Conservation (phyloP, 1,139 yeast genomes). For the Nakaseomyces glabratus region DNA sequence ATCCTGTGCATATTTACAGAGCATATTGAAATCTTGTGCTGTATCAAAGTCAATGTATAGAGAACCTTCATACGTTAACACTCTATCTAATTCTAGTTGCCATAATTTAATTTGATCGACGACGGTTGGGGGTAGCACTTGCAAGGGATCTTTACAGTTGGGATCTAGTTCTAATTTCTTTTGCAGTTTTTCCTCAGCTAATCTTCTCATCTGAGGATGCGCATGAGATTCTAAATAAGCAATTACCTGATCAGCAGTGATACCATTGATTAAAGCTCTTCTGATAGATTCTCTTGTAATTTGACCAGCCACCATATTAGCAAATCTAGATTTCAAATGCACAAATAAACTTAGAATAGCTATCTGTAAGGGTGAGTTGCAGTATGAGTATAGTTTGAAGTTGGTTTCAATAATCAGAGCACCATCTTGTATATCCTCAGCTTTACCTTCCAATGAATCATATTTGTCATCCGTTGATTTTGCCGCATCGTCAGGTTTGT, state of each 20-base stretch:
- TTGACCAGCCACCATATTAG: conserved; percentile 90
- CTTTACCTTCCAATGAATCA: conserved; percentile 9
- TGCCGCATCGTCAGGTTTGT: conserved; percentile 11
- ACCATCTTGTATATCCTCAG: conserved; percentile 36
- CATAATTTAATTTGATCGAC: conserved; percentile 91
- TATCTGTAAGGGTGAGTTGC: conserved; percentile 90
- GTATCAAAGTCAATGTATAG: conserved; percentile 77
- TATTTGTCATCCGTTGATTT: conserved; percentile 27
- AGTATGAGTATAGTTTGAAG: conserved; percentile 86
- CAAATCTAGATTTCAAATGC: conserved; percentile 71
- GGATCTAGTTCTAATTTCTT: conserved; percentile 57
- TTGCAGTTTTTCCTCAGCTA: conserved; percentile 59
- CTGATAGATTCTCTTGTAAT: conserved; percentile 88
- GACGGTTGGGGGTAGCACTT: conserved; percentile 85
- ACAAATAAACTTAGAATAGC: conserved; percentile 86
- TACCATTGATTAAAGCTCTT: conserved; percentile 75
- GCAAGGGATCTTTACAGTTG: conserved; percentile 48
- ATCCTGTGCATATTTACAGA: conserved; percentile 75
- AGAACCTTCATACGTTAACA: conserved; percentile 80
- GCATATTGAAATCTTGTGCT: conserved; percentile 64
- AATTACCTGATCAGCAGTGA: conserved; percentile 90
- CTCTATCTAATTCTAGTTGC: conserved; percentile 94
- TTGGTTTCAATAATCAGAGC: conserved; percentile 87
- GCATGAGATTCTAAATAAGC: conserved; percentile 87
- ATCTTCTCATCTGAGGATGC: conserved; percentile 77